Conservation (phyloP, 768 basidiomycete species). For the Pisolithus tinctorius region DNA sequence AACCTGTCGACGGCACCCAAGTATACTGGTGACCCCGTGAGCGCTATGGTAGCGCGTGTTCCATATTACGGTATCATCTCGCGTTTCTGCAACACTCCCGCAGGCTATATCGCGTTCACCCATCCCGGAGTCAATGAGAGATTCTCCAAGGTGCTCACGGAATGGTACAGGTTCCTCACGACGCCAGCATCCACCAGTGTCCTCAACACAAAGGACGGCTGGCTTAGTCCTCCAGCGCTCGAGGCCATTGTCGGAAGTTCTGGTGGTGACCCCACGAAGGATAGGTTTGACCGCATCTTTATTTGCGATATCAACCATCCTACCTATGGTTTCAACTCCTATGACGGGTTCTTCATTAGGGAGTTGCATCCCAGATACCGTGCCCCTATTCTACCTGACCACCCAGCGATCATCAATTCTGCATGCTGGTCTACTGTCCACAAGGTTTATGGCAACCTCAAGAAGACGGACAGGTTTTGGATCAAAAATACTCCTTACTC, state of each 20-base stretch:
- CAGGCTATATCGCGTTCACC: not conserved
- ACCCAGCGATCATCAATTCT: no score
- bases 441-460: no score
- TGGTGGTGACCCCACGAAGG: no score
- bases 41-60: not conserved
- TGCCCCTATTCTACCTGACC: no score
- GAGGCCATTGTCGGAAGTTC: not conserved
- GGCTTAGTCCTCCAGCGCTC: slow-evolving; percentile 16
- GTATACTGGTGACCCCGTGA: not conserved
- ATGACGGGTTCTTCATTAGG: no score
- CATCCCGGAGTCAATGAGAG: slow-evolving; percentile 34
- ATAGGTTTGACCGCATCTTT: no score
- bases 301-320: no score
- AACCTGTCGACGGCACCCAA: not conserved
- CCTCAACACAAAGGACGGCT: no score
- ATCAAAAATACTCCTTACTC: slow-evolving; percentile 35
- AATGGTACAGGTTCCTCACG: slow-evolving; percentile 43
- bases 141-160: slow-evolving; percentile 42
- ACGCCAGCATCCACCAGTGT: slow-evolving; percentile 37
- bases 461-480: no score
- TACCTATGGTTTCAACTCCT: no score
- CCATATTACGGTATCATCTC: not conserved
- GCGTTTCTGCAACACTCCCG: not conserved
- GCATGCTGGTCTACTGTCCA: no score
- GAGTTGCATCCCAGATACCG: slow-evolving; percentile 24